Base-by-base conservation (phyloP, 2,329 filamentous ascomycete genomes). In the Calonectria pauciramosa region DNA sequence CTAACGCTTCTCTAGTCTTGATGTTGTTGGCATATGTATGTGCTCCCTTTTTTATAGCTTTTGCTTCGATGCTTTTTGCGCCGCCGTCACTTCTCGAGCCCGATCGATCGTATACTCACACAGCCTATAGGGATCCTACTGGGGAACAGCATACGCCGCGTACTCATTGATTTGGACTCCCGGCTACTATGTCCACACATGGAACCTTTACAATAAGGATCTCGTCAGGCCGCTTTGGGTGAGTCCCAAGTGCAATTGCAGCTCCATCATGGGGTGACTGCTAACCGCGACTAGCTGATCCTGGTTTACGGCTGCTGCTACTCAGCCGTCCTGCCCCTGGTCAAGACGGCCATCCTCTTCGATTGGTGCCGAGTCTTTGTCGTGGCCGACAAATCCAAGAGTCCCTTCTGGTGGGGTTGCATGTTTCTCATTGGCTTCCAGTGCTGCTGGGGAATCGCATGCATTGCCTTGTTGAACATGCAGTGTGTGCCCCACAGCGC, bases 281-380 rank as follows among this genome's bases (percentile, higher is more conserved):
- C 49, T 72, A 7, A 66, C 30, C 52, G 34, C 3, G 23, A 20
- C 3, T 49, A 71, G 67, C 66, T 66, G 20, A 73, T 75, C 36
- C 73, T 75, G 26, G 20, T 75, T 38, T 71, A 71, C 54, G 70
- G 73, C 36, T 75, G 67, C 38, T 75, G 67, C 63, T 75, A 75
- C 63, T 68, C 67, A 4, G 71, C 51, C 5, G 71, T 73, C 23
- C 68, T 75, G 2, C 73, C 73, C n/a, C 63, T 73, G 4, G 16
- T 75, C 32, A 75, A 75, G 26, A 73, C 73, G 0, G 73, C 71
- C 26, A 75, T 75, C 36, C 68, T 75, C 1, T 47, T 75, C 32
- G 71, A 72, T 32, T 70, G 74, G 71, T 74, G 68, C 36, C 71
- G 74, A n/a, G 69, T 76, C 26, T 76, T 76, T 5, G 65, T 67